Evolutionary conservation across 805 yeast species (phyloP), one percentile per base, ranked within the genome.

Genomic region (Wickerhamia fluorescens): DNA sequence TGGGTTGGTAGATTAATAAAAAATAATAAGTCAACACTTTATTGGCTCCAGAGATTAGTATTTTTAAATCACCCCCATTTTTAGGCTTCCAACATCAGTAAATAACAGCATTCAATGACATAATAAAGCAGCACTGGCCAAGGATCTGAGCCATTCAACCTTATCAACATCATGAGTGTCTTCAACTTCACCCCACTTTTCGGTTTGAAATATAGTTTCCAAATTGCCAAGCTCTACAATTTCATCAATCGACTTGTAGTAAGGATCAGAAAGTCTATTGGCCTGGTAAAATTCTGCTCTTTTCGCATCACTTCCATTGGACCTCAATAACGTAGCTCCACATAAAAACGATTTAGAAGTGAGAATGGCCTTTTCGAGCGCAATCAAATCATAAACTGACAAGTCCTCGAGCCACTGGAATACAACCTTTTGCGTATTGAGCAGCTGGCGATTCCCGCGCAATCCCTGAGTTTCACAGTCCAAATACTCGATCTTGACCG

Each of bases 91-190:
- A n/a, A n/a, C n/a, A n/a, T n/a, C n/a, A n/a, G n/a, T n/a, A n/a
- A n/a, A n/a, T n/a, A n/a, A n/a, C n/a, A n/a, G n/a, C n/a, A n/a
- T n/a, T 27, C 20, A 27, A 19, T 27, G 24, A 33, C 61, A 52
- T 25, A 61, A 49, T 16, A 63, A 46, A 4, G 88, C 81, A 16
- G 95, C 88, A 40, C 86, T 72, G 20, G 89, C 77, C 26, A 92
- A 68, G 46, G 78, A 76, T 55, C 96, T 76, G 46, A 85, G 67
- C 44, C 94, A 68, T 44, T 92, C 96, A 22, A 78, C 94, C 53
- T 81, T 79, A 46, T 85, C 94, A n/a, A 92, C 96, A 53, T 92
- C 98, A 51, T 92, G 98, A 3, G 97, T 86, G 49, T 92, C 98
- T 58, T 92, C 97, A 14, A 89, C 97, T 56, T 89, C 96, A 18